phyloP scores from a whole-genome alignment of 2,329 filamentous ascomycete genomes.

The Paecilomyces sp. region DNA sequence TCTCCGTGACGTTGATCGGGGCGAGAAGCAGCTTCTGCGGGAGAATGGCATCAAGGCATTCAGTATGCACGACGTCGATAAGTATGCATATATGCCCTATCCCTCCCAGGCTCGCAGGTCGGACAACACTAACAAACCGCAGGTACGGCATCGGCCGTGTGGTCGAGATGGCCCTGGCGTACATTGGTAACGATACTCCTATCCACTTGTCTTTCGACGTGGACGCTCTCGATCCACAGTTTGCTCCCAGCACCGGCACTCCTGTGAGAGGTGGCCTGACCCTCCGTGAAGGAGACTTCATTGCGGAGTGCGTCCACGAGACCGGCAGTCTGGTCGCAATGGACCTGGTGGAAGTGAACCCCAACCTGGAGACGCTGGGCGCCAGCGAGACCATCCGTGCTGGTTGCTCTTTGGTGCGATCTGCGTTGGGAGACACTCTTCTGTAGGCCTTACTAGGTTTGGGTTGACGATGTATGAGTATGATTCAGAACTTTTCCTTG shows the following conservation, averaged over 20 bases:
- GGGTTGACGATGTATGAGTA: background rate
- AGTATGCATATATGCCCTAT: constrained; percentile 42
- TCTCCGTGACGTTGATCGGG: constrained; percentile 82
- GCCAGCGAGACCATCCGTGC: constrained; percentile 82
- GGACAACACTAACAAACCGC: background rate
- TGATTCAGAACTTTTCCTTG: background rate
- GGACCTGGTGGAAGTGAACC: constrained; percentile 79
- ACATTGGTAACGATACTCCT: constrained; percentile 89
- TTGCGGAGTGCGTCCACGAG: constrained; percentile 79
- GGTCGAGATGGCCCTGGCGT: constrained; percentile 95
- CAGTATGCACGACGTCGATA: constrained; percentile 96
- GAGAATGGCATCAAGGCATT: constrained; percentile 93
- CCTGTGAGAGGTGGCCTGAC: constrained; percentile 90
- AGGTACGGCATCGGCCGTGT: constrained; percentile 91
- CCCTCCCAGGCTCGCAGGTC: background rate
- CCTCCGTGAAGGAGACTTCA: constrained; percentile 91
- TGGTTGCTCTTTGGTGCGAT: constrained; percentile 84
- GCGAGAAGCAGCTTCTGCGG: constrained; percentile 84
- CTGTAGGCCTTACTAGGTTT: constrained; percentile 46
- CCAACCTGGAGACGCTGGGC: constrained; percentile 60
- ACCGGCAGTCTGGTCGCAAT: constrained; percentile 72
- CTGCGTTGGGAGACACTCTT: constrained; percentile 84
- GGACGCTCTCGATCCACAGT: constrained; percentile 90
- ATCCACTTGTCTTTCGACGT: constrained; percentile 98
- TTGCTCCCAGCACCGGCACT: constrained; percentile 92